Evolutionary conservation across 495 filamentous ascomycete species (phyloP).

Genomic region (Penicillium ucsense): DNA sequence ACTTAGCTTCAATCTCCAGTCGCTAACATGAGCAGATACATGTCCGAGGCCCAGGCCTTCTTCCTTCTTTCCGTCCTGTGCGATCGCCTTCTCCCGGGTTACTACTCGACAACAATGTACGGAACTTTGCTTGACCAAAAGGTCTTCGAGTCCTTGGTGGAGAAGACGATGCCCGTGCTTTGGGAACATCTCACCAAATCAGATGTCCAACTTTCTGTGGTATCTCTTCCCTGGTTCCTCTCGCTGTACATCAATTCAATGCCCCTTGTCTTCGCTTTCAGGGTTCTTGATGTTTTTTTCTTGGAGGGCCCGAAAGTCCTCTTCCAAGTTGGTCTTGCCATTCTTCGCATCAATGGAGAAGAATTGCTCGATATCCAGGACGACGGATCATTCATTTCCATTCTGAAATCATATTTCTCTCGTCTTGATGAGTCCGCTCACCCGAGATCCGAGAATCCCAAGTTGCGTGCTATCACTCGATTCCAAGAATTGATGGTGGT

Average conservation of each 20-base stretch:
- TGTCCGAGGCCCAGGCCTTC: conserved; percentile 94
- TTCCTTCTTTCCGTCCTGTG: conserved; percentile 87
- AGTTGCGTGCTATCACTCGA: conserved; percentile 80
- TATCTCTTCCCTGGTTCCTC: conserved; percentile 95
- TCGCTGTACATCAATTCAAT: conserved; percentile 99
- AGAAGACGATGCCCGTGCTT: conserved; percentile 96
- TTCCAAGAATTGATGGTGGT: conserved; percentile 99
- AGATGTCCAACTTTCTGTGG: conserved; percentile 97
- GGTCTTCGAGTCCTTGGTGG: conserved; percentile 93
- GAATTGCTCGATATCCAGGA: conserved; percentile 92
- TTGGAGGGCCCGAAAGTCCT: conserved; percentile 94
- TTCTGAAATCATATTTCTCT: conserved; percentile 90
- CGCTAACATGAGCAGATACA: conserved; percentile 53
- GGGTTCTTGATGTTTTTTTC: conserved; percentile 96
- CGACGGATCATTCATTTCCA: conserved; percentile 92
- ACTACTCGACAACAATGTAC: conserved; percentile 98
- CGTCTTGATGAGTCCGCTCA: conserved; percentile 92
- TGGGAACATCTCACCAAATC: conserved; percentile 95
- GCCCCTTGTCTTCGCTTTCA: conserved; percentile 93
- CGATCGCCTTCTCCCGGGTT: conserved; percentile 86
- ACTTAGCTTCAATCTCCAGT: neutral
- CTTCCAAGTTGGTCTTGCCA: conserved; percentile 92
- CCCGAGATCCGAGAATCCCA: conserved; percentile 86
- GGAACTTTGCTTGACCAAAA: conserved; percentile 92
- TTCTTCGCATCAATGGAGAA: conserved; percentile 94